phyloP scores from a whole-genome alignment of 257 asterid genomes.

The Haberlea rhodopensis region DNA sequence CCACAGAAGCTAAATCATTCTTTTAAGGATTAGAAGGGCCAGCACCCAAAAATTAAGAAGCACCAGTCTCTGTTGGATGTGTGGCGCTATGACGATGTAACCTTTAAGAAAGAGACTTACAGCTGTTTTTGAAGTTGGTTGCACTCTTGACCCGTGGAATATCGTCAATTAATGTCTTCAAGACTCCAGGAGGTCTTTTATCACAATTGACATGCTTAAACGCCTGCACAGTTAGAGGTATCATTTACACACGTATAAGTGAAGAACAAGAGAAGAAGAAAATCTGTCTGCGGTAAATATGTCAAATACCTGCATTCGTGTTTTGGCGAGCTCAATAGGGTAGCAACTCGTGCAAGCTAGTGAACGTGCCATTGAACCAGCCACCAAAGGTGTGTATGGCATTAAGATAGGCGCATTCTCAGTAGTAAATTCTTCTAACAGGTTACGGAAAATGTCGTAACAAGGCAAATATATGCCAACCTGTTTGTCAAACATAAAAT shows the following conservation, averaged over 20 bases:
- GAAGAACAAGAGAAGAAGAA: constrained; percentile 9
- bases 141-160: constrained; percentile 67
- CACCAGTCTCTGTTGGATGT: background rate
- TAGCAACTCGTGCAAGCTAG: constrained; percentile 91
- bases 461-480: constrained; percentile 92
- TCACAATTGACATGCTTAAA: constrained; percentile 55
- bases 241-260: background rate
- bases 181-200: constrained; percentile 81
- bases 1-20: background rate
- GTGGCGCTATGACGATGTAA: background rate
- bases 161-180: constrained; percentile 68
- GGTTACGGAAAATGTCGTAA: constrained; percentile 73
- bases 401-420: constrained; percentile 55
- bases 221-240: constrained; percentile 26
- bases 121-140: constrained; percentile 40
- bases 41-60: background rate
- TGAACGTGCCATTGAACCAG: constrained; percentile 89
- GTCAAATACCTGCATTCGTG: constrained; percentile 86
- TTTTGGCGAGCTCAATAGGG: constrained; percentile 95
- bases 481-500: constrained; percentile 38
- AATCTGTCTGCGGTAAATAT: background rate
- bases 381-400: constrained; percentile 69
- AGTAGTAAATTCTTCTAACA: constrained; percentile 60
- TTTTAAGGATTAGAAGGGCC: constrained; percentile 1
- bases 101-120: no score